phyloP scores from a whole-genome alignment of 2,329 filamentous ascomycete species.

The Fulvia fulva region DNA sequence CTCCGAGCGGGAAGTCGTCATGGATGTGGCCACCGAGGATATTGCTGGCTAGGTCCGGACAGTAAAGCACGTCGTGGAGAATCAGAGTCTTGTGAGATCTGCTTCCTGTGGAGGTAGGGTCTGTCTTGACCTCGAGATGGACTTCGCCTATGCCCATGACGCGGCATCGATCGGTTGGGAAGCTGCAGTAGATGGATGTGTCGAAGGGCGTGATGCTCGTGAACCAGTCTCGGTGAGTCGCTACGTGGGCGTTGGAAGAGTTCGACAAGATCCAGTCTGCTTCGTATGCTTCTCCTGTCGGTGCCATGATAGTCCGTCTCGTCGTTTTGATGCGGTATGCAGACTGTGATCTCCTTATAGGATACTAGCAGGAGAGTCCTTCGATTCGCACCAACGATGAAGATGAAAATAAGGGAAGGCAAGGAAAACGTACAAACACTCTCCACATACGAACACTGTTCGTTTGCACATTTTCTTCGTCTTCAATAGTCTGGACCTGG shows the following conservation, averaged over 20 bases:
- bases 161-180: background rate
- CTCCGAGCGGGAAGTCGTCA: background rate
- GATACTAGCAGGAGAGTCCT: no score
- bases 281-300: conserved; percentile 8
- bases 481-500: background rate
- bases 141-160: background rate
- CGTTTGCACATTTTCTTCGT: no score
- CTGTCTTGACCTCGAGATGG: background rate
- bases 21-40: background rate
- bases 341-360: background rate
- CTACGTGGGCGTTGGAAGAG: conserved; percentile 12
- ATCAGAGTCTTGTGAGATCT: background rate
- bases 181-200: background rate
- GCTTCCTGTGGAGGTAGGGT: background rate
- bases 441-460: no score
- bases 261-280: conserved; percentile 14
- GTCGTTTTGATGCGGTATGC: background rate
- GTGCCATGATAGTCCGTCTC: conserved; percentile 6
- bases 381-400: no score
- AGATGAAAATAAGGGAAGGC: background rate
- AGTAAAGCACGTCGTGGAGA: conserved; percentile 11
- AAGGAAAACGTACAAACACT: background rate
- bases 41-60: conserved; percentile 6
- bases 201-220: conserved; percentile 3
- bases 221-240: conserved; percentile 18